A percentile compares a stretch with the other conserved stretches of the same genome.
These are phyloP conservation scores for Globisporangium carolinianum DNA, from an alignment of 352 stramenopile genomes.

Conservation along the genomic window DNA sequence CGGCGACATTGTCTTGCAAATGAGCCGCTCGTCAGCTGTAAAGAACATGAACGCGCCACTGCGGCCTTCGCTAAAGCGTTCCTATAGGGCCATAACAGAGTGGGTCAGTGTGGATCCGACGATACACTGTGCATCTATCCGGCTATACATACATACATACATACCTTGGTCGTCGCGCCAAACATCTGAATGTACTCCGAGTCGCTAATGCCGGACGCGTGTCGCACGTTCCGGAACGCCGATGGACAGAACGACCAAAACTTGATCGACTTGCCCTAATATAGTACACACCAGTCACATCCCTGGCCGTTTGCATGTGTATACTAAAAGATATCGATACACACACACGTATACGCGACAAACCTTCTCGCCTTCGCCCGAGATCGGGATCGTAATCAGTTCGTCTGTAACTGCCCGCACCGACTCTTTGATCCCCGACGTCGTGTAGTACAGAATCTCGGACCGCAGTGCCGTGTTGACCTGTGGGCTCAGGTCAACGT, in stretches of 20 bases:
- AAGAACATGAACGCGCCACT: conserved; percentile 92
- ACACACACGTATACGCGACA: neutral
- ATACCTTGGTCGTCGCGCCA: conserved; percentile 73
- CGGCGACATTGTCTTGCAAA: conserved; percentile 88
- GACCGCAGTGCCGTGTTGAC: conserved; percentile 84
- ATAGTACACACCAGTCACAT: too few species aligned
- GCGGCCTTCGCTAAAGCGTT: conserved; percentile 83
- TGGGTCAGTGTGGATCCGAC: neutral
- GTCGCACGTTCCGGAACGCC: conserved; percentile 83
- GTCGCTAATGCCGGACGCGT: conserved; percentile 76
- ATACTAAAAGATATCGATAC: neutral
- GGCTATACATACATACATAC: neutral
- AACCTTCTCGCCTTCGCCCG: conserved; percentile 64
- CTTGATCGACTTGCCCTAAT: conserved; percentile 69
- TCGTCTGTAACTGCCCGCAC: conserved; percentile 69
- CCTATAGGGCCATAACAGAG: conserved; percentile 7
- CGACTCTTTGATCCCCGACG: conserved; percentile 84
- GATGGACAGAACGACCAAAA: conserved; percentile 84
- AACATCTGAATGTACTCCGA: conserved; percentile 82
- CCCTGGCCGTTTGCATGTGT: too few species aligned
- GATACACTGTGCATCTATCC: neutral
- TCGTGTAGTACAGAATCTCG: conserved; percentile 89
- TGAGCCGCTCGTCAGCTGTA: conserved; percentile 80
- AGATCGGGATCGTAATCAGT: conserved; percentile 75
- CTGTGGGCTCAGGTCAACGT: conserved; percentile 82